These are phyloP conservation scores for Gomphus sp. DNA, from an alignment of 1,284 basidiomycete species.

Conservation along the genomic window DNA sequence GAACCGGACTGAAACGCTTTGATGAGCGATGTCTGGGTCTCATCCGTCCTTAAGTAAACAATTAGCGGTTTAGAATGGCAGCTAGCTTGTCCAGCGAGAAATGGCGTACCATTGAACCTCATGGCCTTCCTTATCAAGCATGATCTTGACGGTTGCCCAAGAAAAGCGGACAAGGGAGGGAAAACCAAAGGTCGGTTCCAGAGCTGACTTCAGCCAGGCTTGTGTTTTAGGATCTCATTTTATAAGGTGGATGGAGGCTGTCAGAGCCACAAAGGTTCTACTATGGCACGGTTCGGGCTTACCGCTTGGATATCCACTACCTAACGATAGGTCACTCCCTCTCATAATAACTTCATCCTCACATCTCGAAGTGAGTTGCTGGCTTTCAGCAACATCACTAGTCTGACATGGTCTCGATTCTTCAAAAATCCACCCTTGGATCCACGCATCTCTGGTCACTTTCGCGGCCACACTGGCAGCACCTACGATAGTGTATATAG, in stretches of 20 bases:
- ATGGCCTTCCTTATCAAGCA: conserved; percentile 76
- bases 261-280: not conserved
- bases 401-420: conserved; percentile 29
- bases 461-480: conserved; percentile 97
- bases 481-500: conserved; percentile 92
- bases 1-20: conserved; percentile 63
- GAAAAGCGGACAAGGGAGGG: conserved; percentile 90
- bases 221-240: conserved; percentile 83
- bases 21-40: conserved; percentile 65
- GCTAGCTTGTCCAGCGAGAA: not conserved
- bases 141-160: conserved; percentile 89
- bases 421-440: conserved; percentile 79
- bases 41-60: conserved; percentile 54
- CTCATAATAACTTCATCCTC: not conserved
- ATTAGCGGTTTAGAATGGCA: not conserved
- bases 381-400: not conserved
- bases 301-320: conserved; percentile 89
- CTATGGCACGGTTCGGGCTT: conserved; percentile 13
- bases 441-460: conserved; percentile 87
- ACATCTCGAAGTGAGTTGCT: not conserved
- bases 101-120: conserved; percentile 65
- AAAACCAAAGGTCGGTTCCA: conserved; percentile 91
- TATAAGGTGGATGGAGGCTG: conserved; percentile 11
- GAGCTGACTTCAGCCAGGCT: conserved; percentile 67
- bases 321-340: conserved; percentile 25